phyloP scores from a whole-genome alignment of 192 early-diverging fungal species.

The Umbelopsis isabellina region DNA sequence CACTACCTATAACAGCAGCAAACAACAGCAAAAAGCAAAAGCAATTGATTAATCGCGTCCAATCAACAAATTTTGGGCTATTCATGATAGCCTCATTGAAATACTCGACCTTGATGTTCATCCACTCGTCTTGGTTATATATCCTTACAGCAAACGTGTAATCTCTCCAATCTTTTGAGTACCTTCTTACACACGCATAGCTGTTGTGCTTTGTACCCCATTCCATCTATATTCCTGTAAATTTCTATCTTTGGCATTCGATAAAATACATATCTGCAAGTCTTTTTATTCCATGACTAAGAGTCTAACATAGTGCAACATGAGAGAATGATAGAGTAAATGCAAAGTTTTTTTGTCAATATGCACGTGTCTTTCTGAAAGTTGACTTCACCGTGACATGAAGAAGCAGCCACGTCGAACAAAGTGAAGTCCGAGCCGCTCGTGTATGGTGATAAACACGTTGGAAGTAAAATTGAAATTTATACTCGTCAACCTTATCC shows the following conservation, averaged over 20 bases:
- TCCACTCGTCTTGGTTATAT: background rate
- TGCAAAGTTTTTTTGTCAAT: too few species aligned
- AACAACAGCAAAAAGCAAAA: constrained; percentile 6
- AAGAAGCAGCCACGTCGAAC: too few species aligned
- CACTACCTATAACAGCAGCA: background rate
- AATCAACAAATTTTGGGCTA: background rate
- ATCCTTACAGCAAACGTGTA: too few species aligned
- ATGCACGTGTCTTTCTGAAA: too few species aligned
- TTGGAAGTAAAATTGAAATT: too few species aligned
- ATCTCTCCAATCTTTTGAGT: background rate
- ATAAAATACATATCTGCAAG: background rate
- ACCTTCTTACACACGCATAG: background rate
- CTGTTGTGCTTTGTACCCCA: background rate
- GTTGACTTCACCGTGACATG: too few species aligned
- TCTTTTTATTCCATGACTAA: background rate
- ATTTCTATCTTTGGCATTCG: background rate
- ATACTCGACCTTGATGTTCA: background rate
- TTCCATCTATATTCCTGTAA: background rate
- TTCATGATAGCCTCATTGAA: background rate
- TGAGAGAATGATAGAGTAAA: too few species aligned
- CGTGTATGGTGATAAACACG: too few species aligned
- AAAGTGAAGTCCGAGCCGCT: too few species aligned
- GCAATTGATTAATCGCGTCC: background rate
- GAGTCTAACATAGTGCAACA: background rate
- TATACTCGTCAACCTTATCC: too few species aligned